Evolutionary conservation across 1,139 yeast species (phyloP), one percentile per base, ranked within the genome.

Genomic region (Hanseniaspora uvarum): DNA sequence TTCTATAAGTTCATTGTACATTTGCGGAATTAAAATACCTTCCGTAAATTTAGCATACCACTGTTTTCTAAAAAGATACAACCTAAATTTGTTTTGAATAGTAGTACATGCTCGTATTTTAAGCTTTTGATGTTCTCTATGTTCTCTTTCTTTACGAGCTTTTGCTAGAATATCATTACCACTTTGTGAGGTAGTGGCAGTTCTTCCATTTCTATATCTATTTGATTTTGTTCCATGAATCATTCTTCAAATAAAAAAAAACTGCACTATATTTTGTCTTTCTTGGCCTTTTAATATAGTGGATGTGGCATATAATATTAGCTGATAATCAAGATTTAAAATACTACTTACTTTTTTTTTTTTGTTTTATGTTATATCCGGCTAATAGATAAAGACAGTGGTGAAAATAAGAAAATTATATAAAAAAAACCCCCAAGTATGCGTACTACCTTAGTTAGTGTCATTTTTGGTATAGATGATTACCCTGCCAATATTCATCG

Each of bases 61-160:
- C 4, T 30, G 28, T 38, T 23, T 33, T 39, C 45, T 48, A 12
- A 21, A 39, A 11, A 21, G 11, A n/a, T 12, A 33, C 10, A 48
- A 26, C 24, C 39, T 30, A 7, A 31, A 19, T 10, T 39, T 19
- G 11, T 33, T 48, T 39, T 48, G 52, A 10, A 48, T 30, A 6
- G 23, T 31, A 11, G 31, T 8, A n/a, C 38, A 12, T 26, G 39
- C 43, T 23, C 38, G 21, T 5, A 39, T 16, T 16, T 36, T 24
- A n/a, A 33, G 10, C 19, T 39, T 41, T 14, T 24, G 23, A 14
- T 16, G 21, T 36, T 48, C 39, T 33, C 52, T 48, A n/a, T 34
- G 31, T 21, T 48, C 52, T 31, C 52, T 39, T 39, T 48, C 52
- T 39, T 31, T 21, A 30, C 36, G 45, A 10, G 52, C 52, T 28